Conservation (phyloP, 805 yeast species). For the Candida corydali region DNA sequence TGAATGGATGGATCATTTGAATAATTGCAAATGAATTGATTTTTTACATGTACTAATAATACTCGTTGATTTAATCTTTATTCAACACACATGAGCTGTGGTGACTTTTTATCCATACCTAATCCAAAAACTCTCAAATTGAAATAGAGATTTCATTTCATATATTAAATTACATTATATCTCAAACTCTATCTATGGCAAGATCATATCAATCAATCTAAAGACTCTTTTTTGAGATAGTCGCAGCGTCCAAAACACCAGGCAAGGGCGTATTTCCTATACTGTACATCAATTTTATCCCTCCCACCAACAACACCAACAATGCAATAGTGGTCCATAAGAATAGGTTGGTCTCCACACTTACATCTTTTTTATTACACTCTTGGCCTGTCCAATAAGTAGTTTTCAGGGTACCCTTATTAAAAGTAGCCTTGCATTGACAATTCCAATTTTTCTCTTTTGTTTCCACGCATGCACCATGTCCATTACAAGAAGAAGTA, state of each 20-base stretch:
- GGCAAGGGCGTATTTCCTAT: constrained; percentile 64
- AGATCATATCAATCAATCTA: too few species aligned
- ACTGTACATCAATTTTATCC: constrained; percentile 48
- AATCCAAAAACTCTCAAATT: too few species aligned
- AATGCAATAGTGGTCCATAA: constrained; percentile 61
- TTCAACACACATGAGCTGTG: too few species aligned
- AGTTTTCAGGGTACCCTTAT: constrained; percentile 40
- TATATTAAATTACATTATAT: too few species aligned
- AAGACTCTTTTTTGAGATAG: constrained; percentile 35
- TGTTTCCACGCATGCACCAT: constrained; percentile 45
- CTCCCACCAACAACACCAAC: constrained; percentile 42
- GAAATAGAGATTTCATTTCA: too few species aligned
- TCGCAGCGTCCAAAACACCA: constrained; percentile 62
- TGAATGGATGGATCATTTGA: too few species aligned
- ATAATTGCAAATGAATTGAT: too few species aligned
- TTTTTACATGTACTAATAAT: too few species aligned
- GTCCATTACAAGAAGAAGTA: constrained; percentile 49
- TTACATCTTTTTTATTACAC: constrained; percentile 66
- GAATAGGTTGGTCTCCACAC: constrained; percentile 61
- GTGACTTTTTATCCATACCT: too few species aligned
- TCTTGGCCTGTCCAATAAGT: constrained; percentile 54
- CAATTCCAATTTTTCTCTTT: constrained; percentile 45
- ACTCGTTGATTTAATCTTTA: too few species aligned
- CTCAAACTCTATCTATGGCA: too few species aligned
- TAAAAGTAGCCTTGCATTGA: constrained; percentile 42